phyloP scores from a whole-genome alignment of 331 rosid species.

The Malus hybrid region DNA sequence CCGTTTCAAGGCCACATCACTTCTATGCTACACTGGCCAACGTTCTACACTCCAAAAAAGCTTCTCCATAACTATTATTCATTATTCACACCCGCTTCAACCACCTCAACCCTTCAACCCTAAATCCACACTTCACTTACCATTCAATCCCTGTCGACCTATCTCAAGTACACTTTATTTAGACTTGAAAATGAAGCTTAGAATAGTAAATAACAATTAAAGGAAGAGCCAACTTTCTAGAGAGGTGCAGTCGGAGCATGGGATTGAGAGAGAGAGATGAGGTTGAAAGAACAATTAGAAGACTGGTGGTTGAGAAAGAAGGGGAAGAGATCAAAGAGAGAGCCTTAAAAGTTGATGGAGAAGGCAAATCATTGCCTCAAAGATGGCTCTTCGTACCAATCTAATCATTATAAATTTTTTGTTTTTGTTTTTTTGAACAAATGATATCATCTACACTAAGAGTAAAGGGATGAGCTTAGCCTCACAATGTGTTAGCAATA shows the following conservation, averaged over 20 bases:
- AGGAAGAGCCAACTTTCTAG: no score
- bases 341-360: constrained; percentile 21
- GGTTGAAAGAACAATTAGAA: constrained; percentile 21
- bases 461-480: rapidly evolving
- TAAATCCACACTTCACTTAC: constrained; percentile 20
- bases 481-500: no score
- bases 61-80: constrained; percentile 18
- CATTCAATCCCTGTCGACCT: constrained; percentile 2
- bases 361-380: constrained; percentile 16
- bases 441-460: no score
- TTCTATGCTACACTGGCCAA: constrained; percentile 19
- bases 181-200: no score
- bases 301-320: constrained; percentile 22
- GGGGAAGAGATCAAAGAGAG: constrained; percentile 33
- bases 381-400: constrained; percentile 29
- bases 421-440: not conserved
- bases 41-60: constrained; percentile 20
- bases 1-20: constrained; percentile 22
- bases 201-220: no score
- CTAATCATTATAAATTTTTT: constrained; percentile 14
- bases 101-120: constrained; percentile 18
- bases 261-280: not conserved
- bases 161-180: no score
- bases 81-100: constrained; percentile 11
- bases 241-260: constrained; percentile 7